These are phyloP conservation scores for Beta lomatogona DNA, from an alignment of 179 eudicot species.

Conservation along the genomic window DNA sequence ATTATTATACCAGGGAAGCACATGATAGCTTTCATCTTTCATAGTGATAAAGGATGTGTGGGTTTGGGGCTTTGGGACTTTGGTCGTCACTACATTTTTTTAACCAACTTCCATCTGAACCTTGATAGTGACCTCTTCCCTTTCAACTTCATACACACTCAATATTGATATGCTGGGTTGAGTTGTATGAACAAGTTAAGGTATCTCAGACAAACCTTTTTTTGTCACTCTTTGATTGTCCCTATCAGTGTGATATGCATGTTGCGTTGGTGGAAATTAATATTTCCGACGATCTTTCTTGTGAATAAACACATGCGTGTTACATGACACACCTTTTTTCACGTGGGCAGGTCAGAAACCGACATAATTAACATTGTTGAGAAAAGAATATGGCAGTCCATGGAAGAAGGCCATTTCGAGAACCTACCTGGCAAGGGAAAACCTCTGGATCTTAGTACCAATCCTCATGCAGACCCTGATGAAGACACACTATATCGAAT, in stretches of 20 bases:
- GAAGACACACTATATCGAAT: conserved; percentile 85
- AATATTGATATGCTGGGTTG: neutral
- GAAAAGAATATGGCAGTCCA: conserved; percentile 82
- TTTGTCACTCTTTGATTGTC: neutral
- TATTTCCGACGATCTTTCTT: neutral
- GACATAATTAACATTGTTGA: conserved; percentile 79
- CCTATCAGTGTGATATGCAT: neutral
- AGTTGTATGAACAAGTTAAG: neutral
- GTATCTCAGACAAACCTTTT: neutral
- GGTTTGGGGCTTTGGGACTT: neutral
- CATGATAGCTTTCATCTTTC: neutral
- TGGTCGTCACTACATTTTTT: neutral
- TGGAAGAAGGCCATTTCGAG: conserved; percentile 94
- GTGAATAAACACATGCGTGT: neutral
- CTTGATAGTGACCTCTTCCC: neutral
- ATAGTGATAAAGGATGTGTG: neutral
- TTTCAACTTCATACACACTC: neutral
- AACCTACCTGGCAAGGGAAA: conserved; percentile 90
- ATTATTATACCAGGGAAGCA: no score
- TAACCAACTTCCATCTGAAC: neutral
- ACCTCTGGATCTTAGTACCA: conserved; percentile 61
- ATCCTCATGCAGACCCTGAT: conserved; percentile 91
- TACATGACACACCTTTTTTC: neutral
- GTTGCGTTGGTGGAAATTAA: neutral
- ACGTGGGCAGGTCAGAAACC: conserved; percentile 68